phyloP scores from a whole-genome alignment of 2,329 filamentous ascomycete species.

The Ceratocystis papillata region DNA sequence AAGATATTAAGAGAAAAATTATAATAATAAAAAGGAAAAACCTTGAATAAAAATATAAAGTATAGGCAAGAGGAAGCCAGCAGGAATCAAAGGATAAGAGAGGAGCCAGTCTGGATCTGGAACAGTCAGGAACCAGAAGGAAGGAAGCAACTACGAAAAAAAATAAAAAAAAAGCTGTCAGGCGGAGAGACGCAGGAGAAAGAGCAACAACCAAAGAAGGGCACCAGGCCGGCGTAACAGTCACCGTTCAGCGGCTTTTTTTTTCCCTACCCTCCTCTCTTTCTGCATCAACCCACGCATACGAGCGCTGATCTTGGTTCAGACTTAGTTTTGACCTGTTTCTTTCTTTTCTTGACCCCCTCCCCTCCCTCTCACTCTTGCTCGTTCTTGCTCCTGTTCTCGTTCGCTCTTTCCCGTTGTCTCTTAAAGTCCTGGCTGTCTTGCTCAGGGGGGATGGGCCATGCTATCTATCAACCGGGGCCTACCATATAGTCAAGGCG shows the following conservation, averaged over 20 bases:
- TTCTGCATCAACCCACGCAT: background rate
- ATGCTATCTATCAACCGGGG: background rate
- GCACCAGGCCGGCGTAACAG: background rate
- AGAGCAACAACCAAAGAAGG: background rate
- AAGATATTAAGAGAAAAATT: background rate
- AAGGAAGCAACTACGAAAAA: conserved; percentile 5
- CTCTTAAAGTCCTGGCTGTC: background rate
- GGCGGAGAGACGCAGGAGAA: background rate
- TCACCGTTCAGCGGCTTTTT: conserved; percentile 1
- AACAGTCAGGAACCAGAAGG: conserved; percentile 5
- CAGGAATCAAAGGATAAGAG: background rate
- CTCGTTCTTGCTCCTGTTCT: background rate
- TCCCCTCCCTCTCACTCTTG: no score
- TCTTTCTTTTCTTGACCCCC: background rate
- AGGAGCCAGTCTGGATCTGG: background rate
- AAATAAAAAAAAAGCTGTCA: background rate
- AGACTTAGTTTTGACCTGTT: background rate
- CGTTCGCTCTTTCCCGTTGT: background rate
- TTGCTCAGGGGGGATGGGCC: background rate
- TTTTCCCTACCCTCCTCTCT: no score
- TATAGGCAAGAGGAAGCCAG: background rate
- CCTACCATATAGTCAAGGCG: background rate
- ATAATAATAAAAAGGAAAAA: background rate
- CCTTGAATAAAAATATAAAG: background rate
- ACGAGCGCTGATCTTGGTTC: background rate